Evolutionary conservation across 2,329 filamentous ascomycete species (phyloP).

Genomic region (Neonectria coccinea): DNA sequence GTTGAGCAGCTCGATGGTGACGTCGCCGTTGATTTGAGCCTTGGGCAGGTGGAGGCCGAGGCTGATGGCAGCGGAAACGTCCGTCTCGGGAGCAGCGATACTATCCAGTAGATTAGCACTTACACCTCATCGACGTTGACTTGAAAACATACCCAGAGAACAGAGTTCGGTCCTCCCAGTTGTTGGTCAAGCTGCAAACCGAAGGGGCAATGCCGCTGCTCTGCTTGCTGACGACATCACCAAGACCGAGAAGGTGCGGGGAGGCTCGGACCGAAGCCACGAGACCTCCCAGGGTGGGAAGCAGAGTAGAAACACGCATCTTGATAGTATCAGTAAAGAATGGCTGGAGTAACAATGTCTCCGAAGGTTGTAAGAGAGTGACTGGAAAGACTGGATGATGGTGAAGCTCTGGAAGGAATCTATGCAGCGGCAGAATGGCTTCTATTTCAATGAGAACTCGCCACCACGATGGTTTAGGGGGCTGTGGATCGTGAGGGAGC

Average conservation of each 20-base stretch:
- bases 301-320: slow-evolving; percentile 35
- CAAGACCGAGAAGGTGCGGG: slow-evolving; percentile 28
- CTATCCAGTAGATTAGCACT: not conserved
- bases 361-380: slow-evolving; percentile 34
- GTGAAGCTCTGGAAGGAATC: slow-evolving; percentile 2
- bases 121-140: too few species aligned
- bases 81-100: slow-evolving; percentile 35
- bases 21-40: slow-evolving; percentile 61
- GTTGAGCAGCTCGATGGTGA: slow-evolving; percentile 57
- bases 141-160: slow-evolving; percentile 26
- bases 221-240: slow-evolving; percentile 9
- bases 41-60: slow-evolving; percentile 42
- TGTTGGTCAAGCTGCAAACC: slow-evolving; percentile 29
- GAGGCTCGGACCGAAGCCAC: slow-evolving; percentile 37
- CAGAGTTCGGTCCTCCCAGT: slow-evolving; percentile 33
- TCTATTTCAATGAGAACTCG: not conserved
- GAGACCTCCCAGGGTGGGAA: slow-evolving; percentile 35
- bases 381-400: slow-evolving; percentile 29
- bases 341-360: slow-evolving; percentile 38
- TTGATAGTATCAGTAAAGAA: slow-evolving; percentile 31
- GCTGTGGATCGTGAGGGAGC: not conserved
- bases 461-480: not conserved
- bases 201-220: slow-evolving; percentile 2
- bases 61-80: slow-evolving; percentile 32
- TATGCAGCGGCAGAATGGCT: not conserved